phyloP scores from a whole-genome alignment of 2,329 filamentous ascomycete genomes.

The Grosmannia serpens region DNA sequence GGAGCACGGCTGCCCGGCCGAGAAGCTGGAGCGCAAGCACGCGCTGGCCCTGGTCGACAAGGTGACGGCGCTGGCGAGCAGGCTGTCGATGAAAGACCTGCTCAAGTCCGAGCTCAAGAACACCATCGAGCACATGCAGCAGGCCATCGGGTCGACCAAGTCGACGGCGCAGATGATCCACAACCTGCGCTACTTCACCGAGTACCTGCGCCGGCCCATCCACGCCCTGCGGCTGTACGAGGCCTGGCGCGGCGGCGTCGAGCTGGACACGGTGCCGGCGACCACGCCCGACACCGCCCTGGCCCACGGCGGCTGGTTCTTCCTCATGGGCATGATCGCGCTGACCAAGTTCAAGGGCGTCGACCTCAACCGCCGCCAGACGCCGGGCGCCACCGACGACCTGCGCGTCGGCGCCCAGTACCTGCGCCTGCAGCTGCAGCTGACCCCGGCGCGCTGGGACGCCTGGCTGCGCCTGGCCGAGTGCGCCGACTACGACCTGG shows the following conservation, averaged over 20 bases:
- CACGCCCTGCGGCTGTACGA: slow-evolving; percentile 70
- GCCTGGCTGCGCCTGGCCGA: slow-evolving; percentile 84
- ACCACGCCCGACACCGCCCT: slow-evolving; percentile 57
- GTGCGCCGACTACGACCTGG: slow-evolving; percentile 76
- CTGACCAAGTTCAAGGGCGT: slow-evolving; percentile 69
- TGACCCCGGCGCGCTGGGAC: slow-evolving; percentile 73
- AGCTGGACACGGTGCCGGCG: slow-evolving; percentile 60
- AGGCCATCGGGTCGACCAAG: slow-evolving; percentile 70
- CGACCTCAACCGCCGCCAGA: slow-evolving; percentile 62
- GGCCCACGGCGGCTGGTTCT: slow-evolving; percentile 83
- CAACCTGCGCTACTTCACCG: slow-evolving; percentile 72
- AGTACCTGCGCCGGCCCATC: slow-evolving; percentile 73
- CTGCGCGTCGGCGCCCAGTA: slow-evolving; percentile 71
- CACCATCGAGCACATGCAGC: slow-evolving; percentile 88
- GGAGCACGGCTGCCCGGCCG: slow-evolving; percentile 69
- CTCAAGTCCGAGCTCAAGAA: slow-evolving; percentile 82
- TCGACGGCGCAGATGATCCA: slow-evolving; percentile 70
- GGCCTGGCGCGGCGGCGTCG: slow-evolving; percentile 67
- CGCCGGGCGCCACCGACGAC: slow-evolving; percentile 70
- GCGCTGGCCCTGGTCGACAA: slow-evolving; percentile 76
- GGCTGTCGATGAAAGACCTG: slow-evolving; percentile 81
- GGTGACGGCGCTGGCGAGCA: slow-evolving; percentile 67
- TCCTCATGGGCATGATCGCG: slow-evolving; percentile 77
- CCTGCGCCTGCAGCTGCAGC: slow-evolving; percentile 71
- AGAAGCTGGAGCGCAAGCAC: slow-evolving; percentile 68